A percentile compares a stretch with the other conserved stretches of the same genome.
Conservation (phyloP, 768 basidiomycete species). For the Suillus discolor region DNA sequence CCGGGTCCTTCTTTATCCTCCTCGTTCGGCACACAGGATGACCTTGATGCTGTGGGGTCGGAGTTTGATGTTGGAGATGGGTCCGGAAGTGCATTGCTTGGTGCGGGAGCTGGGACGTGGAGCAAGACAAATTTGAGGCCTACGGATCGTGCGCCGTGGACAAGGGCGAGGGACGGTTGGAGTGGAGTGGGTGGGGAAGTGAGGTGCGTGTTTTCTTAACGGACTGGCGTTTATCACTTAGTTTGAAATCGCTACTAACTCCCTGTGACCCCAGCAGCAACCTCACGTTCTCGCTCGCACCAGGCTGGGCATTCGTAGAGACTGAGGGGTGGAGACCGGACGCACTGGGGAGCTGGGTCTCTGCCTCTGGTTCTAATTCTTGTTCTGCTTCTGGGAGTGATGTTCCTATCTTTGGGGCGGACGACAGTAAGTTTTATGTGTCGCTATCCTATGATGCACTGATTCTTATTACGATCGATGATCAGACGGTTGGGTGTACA, state of each 20-base stretch:
- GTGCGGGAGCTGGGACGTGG: constrained; percentile 32
- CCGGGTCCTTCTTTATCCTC: constrained; percentile 13
- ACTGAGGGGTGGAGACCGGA: constrained; percentile 81
- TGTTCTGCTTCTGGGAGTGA: not conserved
- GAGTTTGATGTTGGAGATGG: not conserved
- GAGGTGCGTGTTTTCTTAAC: constrained; percentile 47
- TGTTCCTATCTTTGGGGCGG: constrained; percentile 21
- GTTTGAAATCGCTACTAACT: constrained; percentile 9
- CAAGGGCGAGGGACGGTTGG: constrained; percentile 72
- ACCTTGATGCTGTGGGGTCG: constrained; percentile 10
- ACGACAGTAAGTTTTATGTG: constrained; percentile 23
- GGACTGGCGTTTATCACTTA: not conserved
- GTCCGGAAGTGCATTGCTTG: not conserved
- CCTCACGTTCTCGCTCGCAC: constrained; percentile 75
- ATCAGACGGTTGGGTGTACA: constrained; percentile 80
- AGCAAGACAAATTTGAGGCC: constrained; percentile 38
- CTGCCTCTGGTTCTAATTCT: not conserved
- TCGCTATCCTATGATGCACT: constrained; percentile 16
- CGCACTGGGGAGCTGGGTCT: constrained; percentile 57
- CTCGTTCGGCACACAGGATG: not conserved
- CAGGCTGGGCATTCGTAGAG: constrained; percentile 74
- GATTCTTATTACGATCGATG: not conserved
- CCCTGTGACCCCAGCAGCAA: constrained; percentile 59
- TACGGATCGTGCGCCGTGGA: constrained; percentile 66
- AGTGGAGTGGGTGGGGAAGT: constrained; percentile 60